phyloP scores from a whole-genome alignment of 164 flowering plant genomes.

The Berberis thunbergii region DNA sequence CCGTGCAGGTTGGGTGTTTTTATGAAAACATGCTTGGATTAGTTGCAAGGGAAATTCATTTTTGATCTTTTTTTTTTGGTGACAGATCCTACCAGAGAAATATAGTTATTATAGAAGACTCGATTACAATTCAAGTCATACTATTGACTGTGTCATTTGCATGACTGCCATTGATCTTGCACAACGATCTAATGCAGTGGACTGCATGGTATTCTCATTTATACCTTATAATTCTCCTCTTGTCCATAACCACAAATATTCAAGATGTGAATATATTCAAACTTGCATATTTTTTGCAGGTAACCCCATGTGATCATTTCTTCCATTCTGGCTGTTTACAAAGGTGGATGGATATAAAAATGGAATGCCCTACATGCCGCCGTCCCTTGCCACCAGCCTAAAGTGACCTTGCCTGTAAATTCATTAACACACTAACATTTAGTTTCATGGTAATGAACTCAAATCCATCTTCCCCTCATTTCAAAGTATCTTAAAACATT shows the following conservation, averaged over 20 bases:
- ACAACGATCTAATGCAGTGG: slow-evolving; percentile 37
- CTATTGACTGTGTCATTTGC: slow-evolving; percentile 90
- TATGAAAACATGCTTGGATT: too few relatives aligned
- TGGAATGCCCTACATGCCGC: slow-evolving; percentile 99
- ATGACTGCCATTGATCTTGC: slow-evolving; percentile 81
- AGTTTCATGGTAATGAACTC: slow-evolving; percentile 8
- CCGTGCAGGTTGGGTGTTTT: too few relatives aligned
- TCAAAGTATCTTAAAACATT: background rate
- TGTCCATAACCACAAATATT: too few relatives aligned
- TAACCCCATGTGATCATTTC: slow-evolving; percentile 98
- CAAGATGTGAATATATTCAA: background rate
- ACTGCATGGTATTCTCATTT: slow-evolving; percentile 69
- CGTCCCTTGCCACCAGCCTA: slow-evolving; percentile 88
- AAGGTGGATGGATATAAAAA: slow-evolving; percentile 99
- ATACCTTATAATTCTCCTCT: background rate
- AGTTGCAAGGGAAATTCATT: background rate
- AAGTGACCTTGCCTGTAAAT: slow-evolving; percentile 17
- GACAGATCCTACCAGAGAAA: slow-evolving; percentile 93
- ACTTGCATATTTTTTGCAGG: slow-evolving; percentile 33
- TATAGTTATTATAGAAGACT: slow-evolving; percentile 76
- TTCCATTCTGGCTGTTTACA: slow-evolving; percentile 94
- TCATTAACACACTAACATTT: slow-evolving; percentile 16
- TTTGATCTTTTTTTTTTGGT: background rate
- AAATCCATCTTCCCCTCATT: background rate
- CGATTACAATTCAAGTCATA: slow-evolving; percentile 39